Conservation (phyloP, 371 early-diverging fungal species). For the Lichtheimia corymbifera region DNA sequence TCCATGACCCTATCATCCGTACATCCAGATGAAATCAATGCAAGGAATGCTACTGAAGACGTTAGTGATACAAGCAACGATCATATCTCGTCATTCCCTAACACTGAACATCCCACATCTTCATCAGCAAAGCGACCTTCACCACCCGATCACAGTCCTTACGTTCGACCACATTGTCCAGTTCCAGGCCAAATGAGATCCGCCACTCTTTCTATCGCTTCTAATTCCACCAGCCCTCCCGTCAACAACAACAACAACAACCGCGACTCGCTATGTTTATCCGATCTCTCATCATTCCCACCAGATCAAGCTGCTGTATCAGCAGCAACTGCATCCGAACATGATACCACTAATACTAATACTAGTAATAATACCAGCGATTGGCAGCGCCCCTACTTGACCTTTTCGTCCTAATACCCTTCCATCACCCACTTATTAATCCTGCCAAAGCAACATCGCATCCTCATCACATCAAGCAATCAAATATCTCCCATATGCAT, state of each 20-base stretch:
- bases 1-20: constrained; percentile 13
- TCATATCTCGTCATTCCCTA: neutral
- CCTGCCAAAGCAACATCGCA: too few species aligned
- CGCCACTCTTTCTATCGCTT: constrained; percentile 11
- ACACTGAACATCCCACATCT: neutral
- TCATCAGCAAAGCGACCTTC: constrained; percentile 2
- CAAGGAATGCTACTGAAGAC: neutral
- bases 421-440: too few species aligned
- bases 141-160: constrained; percentile 15
- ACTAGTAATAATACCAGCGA: constrained; percentile 9
- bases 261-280: constrained; percentile 10
- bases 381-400: neutral
- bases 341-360: neutral
- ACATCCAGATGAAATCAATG: neutral
- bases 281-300: neutral
- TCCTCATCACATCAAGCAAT: too few species aligned
- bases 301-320: too few species aligned
- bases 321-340: too few species aligned
- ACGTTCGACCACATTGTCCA: constrained; percentile 25
- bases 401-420: too few species aligned
- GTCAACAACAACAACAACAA: constrained; percentile 2
- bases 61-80: constrained; percentile 19
- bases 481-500: neutral
- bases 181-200: constrained; percentile 27
- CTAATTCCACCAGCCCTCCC: constrained; percentile 1